Percentiles rank a stretch among this genome's conserved stretches.
Evolutionary conservation across 176 grass and related monocot genomes (phyloP).

Genomic region (Carex myosuroides): DNA sequence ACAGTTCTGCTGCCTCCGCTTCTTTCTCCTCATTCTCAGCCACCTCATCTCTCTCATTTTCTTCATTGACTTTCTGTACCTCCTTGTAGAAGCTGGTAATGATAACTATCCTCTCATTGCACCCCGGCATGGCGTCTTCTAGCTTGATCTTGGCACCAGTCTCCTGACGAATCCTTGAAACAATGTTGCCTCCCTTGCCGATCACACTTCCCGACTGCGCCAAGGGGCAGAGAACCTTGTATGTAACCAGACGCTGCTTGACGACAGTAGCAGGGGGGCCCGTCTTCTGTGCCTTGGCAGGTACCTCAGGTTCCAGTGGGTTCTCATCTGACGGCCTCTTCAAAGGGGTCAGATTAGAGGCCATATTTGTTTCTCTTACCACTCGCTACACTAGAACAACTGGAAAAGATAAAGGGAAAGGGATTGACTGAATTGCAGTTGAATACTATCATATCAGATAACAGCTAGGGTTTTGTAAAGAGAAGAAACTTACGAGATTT

Average conservation of each 20-base stretch:
- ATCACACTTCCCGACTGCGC: constrained; percentile 79
- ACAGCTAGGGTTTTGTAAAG: background rate
- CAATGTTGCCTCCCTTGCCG: constrained; percentile 64
- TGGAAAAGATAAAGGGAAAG: background rate
- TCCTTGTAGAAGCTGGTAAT: constrained; percentile 40
- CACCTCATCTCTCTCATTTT: background rate
- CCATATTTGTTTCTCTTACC: constrained; percentile 33
- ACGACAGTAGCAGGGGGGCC: constrained; percentile 26
- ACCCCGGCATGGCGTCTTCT: constrained; percentile 48
- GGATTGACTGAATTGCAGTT: background rate
- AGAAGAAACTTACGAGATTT: background rate
- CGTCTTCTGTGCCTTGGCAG: constrained; percentile 68
- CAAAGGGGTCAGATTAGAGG: constrained; percentile 40
- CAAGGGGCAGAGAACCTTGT: constrained; percentile 69
- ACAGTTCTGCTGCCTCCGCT: background rate
- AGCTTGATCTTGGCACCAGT: constrained; percentile 66
- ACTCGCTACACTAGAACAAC: background rate
- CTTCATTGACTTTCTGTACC: background rate
- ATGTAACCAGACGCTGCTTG: constrained; percentile 35
- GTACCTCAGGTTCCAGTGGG: constrained; percentile 32
- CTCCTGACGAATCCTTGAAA: constrained; percentile 66
- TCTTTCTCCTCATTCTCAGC: constrained; percentile 10
- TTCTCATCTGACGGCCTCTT: constrained; percentile 73
- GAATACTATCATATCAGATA: background rate
- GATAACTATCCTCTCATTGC: constrained; percentile 67